phyloP scores from a whole-genome alignment of 257 asterid species.

The Forsythia suspensa region DNA sequence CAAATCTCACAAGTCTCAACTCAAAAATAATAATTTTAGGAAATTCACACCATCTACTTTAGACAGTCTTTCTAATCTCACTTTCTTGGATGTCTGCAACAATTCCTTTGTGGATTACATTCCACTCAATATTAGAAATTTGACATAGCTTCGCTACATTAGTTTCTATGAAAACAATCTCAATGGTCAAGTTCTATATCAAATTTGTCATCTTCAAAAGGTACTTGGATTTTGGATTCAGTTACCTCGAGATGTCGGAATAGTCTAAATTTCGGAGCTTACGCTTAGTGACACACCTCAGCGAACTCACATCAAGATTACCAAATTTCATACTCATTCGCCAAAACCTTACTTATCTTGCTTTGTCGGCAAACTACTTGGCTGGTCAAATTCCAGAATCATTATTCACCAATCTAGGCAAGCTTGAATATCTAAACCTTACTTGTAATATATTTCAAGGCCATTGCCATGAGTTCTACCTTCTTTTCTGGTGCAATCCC shows the following conservation, averaged over 20 bases:
- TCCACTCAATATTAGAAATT: conserved; percentile 60
- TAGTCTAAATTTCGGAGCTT: conserved; percentile 57
- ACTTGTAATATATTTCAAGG: conserved; percentile 50
- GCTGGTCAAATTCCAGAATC: conserved; percentile 59
- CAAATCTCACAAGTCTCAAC: conserved; percentile 39
- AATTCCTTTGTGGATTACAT: conserved; percentile 38
- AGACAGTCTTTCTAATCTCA: conserved; percentile 47
- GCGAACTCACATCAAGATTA: conserved; percentile 43
- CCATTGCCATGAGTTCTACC: conserved; percentile 38
- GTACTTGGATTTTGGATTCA: conserved; percentile 63
- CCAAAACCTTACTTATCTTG: conserved; percentile 56
- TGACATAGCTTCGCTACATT: conserved; percentile 48
- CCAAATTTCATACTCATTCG: conserved; percentile 57
- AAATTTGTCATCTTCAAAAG: conserved; percentile 57
- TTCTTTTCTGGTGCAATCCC: conserved; percentile 51
- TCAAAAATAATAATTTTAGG: conserved; percentile 42
- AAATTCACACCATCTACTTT: conserved; percentile 64
- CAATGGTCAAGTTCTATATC: conserved; percentile 49
- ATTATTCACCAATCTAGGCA: conserved; percentile 42
- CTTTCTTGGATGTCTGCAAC: conserved; percentile 65
- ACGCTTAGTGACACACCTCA: conserved; percentile 52
- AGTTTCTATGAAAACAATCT: conserved; percentile 53
- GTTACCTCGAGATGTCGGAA: conserved; percentile 49
- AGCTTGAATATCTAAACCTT: conserved; percentile 57
- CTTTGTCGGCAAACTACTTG: conserved; percentile 51